Percentiles rank a stretch among this genome's conserved stretches.
phyloP scores from a whole-genome alignment of 1,139 yeast species.

The Diutina neorugosa region DNA sequence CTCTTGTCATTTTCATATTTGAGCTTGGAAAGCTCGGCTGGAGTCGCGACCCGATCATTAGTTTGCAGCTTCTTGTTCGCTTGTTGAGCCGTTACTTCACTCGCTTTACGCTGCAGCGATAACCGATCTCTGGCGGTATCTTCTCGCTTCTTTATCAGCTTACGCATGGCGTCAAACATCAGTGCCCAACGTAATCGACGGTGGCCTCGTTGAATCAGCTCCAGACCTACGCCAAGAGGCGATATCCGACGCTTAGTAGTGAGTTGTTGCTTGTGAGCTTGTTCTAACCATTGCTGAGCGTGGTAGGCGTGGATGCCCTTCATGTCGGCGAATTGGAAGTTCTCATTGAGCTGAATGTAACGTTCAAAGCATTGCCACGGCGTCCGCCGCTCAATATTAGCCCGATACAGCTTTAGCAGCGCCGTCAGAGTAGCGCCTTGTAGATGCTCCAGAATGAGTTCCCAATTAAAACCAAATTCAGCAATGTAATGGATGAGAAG shows the following conservation, averaged over 20 bases:
- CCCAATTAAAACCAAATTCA: constrained; percentile 90
- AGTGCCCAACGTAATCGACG: constrained; percentile 87
- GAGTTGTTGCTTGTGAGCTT: constrained; percentile 79
- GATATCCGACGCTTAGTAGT: constrained; percentile 80
- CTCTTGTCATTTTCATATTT: constrained; percentile 81
- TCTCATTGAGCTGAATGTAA: constrained; percentile 84
- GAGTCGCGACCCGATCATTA: constrained; percentile 48
- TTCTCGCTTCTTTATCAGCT: constrained; percentile 82
- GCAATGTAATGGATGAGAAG: constrained; percentile 69
- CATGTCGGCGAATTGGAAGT: constrained; percentile 75
- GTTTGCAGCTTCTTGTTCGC: constrained; percentile 8
- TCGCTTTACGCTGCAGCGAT: not conserved
- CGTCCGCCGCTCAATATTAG: constrained; percentile 87
- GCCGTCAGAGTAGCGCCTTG: constrained; percentile 37
- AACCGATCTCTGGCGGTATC: constrained; percentile 6
- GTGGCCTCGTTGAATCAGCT: constrained; percentile 89
- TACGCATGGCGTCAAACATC: constrained; percentile 91
- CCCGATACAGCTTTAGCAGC: constrained; percentile 48
- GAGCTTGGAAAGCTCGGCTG: constrained; percentile 69
- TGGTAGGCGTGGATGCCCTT: constrained; percentile 75
- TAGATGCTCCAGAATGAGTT: constrained; percentile 71
- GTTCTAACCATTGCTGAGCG: constrained; percentile 89
- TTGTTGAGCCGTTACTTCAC: not conserved
- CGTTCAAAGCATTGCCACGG: constrained; percentile 99
- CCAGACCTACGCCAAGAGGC: constrained; percentile 84